Evolutionary conservation across 2,329 filamentous ascomycete species (phyloP).

Genomic region (Myotisia sp.): DNA sequence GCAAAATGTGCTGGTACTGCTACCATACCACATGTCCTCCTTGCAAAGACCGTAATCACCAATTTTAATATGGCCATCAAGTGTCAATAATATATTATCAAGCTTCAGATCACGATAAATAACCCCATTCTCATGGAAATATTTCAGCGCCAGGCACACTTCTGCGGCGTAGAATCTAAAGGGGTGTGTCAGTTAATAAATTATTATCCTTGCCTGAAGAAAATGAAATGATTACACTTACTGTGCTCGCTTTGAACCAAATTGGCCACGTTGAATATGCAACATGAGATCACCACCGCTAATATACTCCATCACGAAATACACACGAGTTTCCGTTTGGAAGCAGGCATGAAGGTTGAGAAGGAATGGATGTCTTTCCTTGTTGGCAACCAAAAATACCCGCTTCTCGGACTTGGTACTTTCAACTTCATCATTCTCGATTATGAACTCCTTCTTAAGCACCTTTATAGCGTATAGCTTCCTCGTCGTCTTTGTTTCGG

Average conservation of each 20-base stretch:
- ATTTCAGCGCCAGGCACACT: conserved; percentile 92
- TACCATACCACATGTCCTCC: conserved; percentile 99
- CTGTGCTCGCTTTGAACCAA: conserved; percentile 91
- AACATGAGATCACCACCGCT: conserved; percentile 97
- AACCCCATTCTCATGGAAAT: conserved; percentile 98
- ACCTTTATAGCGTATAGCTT: conserved; percentile 97
- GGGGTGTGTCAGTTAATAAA: conserved; percentile 1
- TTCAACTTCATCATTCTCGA: conserved; percentile 97
- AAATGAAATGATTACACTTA: conserved; percentile 36
- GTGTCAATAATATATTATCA: conserved; percentile 79
- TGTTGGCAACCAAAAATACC: conserved; percentile 92
- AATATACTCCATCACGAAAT: conserved; percentile 99
- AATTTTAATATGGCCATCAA: conserved; percentile 97
- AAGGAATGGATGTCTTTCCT: conserved; percentile 90
- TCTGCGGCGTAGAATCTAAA: conserved; percentile 87
- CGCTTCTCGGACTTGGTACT: conserved; percentile 95
- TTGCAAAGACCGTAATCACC: conserved; percentile 98
- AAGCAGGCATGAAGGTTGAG: conserved; percentile 94
- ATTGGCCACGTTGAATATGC: conserved; percentile 93
- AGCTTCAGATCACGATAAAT: conserved; percentile 79
- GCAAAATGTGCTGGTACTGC: conserved; percentile 93
- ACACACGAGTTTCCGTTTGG: conserved; percentile 94
- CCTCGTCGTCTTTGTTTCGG: conserved; percentile 84
- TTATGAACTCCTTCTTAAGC: conserved; percentile 98
- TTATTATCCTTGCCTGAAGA: background rate